phyloP scores from a whole-genome alignment of 352 stramenopile species.

The Thalassiosira sp. region DNA sequence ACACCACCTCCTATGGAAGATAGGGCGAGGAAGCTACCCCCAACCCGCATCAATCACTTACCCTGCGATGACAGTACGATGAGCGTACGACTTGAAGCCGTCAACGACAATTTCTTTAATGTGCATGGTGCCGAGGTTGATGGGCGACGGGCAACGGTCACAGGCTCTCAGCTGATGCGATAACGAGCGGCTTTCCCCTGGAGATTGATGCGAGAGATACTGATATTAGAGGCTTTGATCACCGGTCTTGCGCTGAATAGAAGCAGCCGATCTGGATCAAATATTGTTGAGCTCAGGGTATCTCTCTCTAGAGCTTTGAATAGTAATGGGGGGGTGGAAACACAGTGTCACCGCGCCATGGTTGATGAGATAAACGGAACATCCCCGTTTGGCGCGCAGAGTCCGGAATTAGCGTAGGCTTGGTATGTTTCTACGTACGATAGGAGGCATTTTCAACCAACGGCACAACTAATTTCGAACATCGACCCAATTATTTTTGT shows the following conservation, averaged over 20 bases:
- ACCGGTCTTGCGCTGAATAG: background rate
- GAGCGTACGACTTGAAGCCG: constrained; percentile 99
- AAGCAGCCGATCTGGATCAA: background rate
- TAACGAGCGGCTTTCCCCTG: background rate
- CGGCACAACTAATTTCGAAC: background rate
- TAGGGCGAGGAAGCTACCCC: background rate
- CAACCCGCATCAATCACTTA: constrained; percentile 51
- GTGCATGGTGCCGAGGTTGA: constrained; percentile 88
- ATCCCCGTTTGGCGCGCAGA: background rate
- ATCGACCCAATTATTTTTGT: no score
- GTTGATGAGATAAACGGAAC: background rate
- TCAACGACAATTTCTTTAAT: constrained; percentile 99
- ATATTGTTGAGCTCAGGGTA: no score
- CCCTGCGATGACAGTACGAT: constrained; percentile 96
- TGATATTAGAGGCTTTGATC: constrained; percentile 1
- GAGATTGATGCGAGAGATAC: background rate
- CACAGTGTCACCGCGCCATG: no score
- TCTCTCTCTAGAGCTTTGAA: no score
- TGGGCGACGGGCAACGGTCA: background rate
- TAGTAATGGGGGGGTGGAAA: no score
- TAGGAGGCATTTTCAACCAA: background rate
- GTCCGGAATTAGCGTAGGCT: constrained; percentile 3
- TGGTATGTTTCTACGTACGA: constrained; percentile 16
- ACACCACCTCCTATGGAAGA: background rate
- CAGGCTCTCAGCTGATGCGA: background rate